Evolutionary conservation across 192 early-diverging fungal species (phyloP).

Genomic region (Gorgonomyces haynaldii): DNA sequence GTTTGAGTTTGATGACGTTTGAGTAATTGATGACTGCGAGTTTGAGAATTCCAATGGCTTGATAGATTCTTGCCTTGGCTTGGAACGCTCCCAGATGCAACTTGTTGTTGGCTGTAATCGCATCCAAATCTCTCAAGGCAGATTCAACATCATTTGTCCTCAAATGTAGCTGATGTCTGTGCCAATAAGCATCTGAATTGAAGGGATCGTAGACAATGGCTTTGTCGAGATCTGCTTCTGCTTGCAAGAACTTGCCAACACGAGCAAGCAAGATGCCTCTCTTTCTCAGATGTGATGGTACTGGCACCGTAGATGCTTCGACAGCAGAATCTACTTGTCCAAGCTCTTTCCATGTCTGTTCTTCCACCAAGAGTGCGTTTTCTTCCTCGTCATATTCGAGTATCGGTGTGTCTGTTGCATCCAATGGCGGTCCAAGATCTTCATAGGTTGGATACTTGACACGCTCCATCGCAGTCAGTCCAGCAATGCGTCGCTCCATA

Average conservation of each 20-base stretch:
- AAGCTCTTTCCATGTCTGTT: slow-evolving; percentile 12
- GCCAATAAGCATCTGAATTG: slow-evolving; percentile 40
- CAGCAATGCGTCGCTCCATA: slow-evolving; percentile 9
- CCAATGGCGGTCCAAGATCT: slow-evolving; percentile 17
- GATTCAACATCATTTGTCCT: slow-evolving; percentile 23
- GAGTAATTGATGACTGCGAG: slow-evolving; percentile 41
- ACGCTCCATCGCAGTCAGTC: slow-evolving; percentile 22
- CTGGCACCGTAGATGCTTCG: slow-evolving; percentile 16
- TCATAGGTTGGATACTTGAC: slow-evolving; percentile 29
- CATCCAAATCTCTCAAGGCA: slow-evolving; percentile 35
- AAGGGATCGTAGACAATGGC: slow-evolving; percentile 42
- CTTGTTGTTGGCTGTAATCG: slow-evolving; percentile 38
- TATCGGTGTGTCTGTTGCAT: slow-evolving; percentile 9
- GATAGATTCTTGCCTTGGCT: slow-evolving; percentile 38
- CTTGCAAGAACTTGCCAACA: slow-evolving; percentile 20
- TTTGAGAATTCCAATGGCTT: slow-evolving; percentile 33
- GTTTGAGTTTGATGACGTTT: slow-evolving; percentile 40
- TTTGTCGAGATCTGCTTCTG: slow-evolving; percentile 29
- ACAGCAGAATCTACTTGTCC: slow-evolving; percentile 10
- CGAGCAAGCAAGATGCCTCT: slow-evolving; percentile 28
- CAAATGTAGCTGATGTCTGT: slow-evolving; percentile 38
- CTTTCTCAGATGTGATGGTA: slow-evolving; percentile 29
- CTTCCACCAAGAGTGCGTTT: slow-evolving; percentile 10
- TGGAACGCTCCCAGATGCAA: slow-evolving; percentile 37
- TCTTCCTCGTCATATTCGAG: slow-evolving; percentile 10